phyloP scores from a whole-genome alignment of 768 basidiomycete species.

The Kondoa malvinella region DNA sequence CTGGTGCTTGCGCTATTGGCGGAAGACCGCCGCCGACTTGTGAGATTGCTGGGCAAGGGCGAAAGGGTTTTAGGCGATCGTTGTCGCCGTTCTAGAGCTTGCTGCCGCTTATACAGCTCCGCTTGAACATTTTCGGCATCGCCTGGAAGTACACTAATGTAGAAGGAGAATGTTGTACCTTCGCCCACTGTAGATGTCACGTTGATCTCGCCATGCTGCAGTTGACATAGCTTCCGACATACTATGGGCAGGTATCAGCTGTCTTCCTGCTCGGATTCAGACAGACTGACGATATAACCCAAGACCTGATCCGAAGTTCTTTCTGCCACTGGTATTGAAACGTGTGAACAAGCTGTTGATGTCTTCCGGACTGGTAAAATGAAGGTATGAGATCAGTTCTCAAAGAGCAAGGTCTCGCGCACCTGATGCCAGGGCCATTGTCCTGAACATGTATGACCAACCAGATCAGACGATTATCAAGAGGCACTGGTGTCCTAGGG shows the following conservation, averaged over 20 bases:
- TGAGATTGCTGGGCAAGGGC: not conserved
- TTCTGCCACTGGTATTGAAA: constrained; percentile 10
- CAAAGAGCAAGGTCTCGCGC: too few species aligned
- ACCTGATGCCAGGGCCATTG: constrained; percentile 12
- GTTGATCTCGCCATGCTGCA: constrained; percentile 10
- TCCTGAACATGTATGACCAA: constrained; percentile 8
- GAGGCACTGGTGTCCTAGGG: not conserved
- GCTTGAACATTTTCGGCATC: not conserved
- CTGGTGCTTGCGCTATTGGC: not conserved
- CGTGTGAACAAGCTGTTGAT: constrained; percentile 9
- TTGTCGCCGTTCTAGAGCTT: not conserved
- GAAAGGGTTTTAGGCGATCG: not conserved
- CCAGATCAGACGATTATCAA: constrained; percentile 2
- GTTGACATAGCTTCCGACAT: constrained; percentile 9
- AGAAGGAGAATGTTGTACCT: constrained; percentile 15
- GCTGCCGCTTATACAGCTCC: not conserved
- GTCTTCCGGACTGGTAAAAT: constrained; percentile 7
- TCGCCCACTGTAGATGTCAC: constrained; percentile 5
- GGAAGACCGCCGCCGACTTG: not conserved
- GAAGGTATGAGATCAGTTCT: too few species aligned
- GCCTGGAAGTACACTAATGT: not conserved
- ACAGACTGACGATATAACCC: constrained; percentile 1
- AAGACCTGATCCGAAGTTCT: not conserved
- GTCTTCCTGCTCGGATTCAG: not conserved
- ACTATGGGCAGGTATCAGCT: constrained; percentile 2